Evolutionary conservation across 768 basidiomycete species (phyloP).

Genomic region (Albatrellus ellisii): DNA sequence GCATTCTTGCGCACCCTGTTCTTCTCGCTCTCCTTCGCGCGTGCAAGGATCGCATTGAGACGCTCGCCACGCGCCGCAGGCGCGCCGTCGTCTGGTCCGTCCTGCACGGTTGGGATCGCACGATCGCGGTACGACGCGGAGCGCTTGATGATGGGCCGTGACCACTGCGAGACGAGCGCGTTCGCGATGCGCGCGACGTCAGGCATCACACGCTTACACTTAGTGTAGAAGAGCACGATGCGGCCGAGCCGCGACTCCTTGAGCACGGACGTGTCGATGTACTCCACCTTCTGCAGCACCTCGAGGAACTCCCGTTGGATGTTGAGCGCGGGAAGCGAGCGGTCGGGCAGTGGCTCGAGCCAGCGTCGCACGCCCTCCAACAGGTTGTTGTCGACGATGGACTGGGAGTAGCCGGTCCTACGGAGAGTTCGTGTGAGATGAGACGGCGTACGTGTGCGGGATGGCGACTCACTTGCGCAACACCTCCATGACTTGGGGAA

Average conservation of each 20-base stretch:
- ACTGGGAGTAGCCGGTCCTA: slow-evolving; percentile 77
- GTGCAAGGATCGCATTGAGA: slow-evolving; percentile 55
- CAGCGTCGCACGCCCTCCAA: slow-evolving; percentile 80
- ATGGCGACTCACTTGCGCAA: slow-evolving; percentile 88
- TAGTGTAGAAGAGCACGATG: slow-evolving; percentile 90
- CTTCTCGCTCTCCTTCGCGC: slow-evolving; percentile 57
- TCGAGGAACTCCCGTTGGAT: slow-evolving; percentile 90
- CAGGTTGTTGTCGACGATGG: slow-evolving; percentile 91
- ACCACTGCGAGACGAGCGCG: slow-evolving; percentile 77
- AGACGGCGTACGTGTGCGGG: neutral
- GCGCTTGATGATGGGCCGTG: slow-evolving; percentile 84
- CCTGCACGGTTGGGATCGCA: slow-evolving; percentile 45
- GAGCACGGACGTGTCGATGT: slow-evolving; percentile 76
- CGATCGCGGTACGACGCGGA: slow-evolving; percentile 72
- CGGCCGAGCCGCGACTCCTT: slow-evolving; percentile 87
- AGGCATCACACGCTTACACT: slow-evolving; percentile 79
- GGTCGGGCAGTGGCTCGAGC: slow-evolving; percentile 91
- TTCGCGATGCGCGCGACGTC: slow-evolving; percentile 73
- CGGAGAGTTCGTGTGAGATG: slow-evolving; percentile 1
- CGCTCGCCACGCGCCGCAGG: slow-evolving; percentile 30
- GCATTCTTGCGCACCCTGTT: slow-evolving; percentile 62
- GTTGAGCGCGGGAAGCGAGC: slow-evolving; percentile 86
- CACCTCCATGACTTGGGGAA: slow-evolving; percentile 86
- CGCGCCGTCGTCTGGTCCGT: slow-evolving; percentile 22
- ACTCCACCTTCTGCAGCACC: slow-evolving; percentile 71